These are phyloP conservation scores for Apiotrichum domesticum DNA, from an alignment of 1,284 basidiomycete species.

Conservation along the genomic window DNA sequence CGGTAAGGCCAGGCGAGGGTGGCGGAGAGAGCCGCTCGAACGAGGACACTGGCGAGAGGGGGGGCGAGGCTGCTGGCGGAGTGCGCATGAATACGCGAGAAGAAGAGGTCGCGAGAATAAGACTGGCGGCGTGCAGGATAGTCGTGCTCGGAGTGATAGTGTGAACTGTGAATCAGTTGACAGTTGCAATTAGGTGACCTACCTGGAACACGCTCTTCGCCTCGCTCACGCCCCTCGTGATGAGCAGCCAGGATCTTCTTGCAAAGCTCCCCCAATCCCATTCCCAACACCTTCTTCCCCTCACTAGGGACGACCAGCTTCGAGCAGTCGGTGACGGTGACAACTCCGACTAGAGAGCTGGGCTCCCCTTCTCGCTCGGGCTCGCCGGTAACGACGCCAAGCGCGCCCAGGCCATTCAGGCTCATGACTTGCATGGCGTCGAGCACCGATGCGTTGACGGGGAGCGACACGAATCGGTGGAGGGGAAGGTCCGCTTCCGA, in stretches of 20 bases:
- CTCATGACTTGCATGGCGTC: conserved; percentile 41
- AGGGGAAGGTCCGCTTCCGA: conserved; percentile 22
- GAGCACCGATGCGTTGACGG: conserved; percentile 25
- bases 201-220: conserved; percentile 37
- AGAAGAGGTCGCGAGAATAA: conserved; percentile 35
- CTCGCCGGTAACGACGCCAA: conserved; percentile 27
- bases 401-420: conserved; percentile 26
- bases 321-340: conserved; percentile 28
- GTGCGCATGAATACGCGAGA: conserved; percentile 34
- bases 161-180: conserved; percentile 22
- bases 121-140: conserved; percentile 28
- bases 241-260: conserved; percentile 26
- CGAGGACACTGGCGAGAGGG: conserved; percentile 26
- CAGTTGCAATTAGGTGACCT: conserved; percentile 1
- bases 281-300: conserved; percentile 15
- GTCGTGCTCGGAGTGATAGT: conserved; percentile 29
- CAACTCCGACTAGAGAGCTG: conserved; percentile 21
- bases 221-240: conserved; percentile 24
- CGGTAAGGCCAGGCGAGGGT: conserved; percentile 9
- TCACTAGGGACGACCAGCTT: conserved; percentile 35
- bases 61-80: conserved; percentile 15
- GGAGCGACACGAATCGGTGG: conserved; percentile 31
- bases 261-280: conserved; percentile 27
- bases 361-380: conserved; percentile 12
- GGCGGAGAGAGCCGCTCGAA: conserved; percentile 17